A percentile compares a stretch with the other conserved stretches of the same genome.
phyloP scores from a whole-genome alignment of 495 filamentous ascomycete species.

The Trichoderma parareesei region DNA sequence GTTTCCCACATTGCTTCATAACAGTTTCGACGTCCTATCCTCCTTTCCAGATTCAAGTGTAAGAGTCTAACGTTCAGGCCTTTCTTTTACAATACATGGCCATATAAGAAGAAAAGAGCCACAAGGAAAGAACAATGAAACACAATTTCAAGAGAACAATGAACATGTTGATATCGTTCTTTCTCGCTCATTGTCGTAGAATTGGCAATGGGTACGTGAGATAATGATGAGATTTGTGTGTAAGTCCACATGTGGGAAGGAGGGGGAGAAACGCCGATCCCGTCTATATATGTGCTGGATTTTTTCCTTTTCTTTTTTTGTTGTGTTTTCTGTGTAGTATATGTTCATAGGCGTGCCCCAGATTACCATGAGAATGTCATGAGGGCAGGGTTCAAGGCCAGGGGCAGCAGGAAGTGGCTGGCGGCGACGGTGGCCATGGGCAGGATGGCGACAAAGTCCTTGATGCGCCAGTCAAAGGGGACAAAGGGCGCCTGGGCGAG shows the following conservation, averaged over 20 bases:
- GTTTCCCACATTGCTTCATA: neutral
- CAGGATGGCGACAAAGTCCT: constrained; percentile 71
- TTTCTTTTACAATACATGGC: neutral
- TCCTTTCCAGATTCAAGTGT: neutral
- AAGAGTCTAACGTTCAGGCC: too few relatives aligned
- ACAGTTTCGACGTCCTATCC: neutral
- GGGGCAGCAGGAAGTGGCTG: constrained; percentile 62
- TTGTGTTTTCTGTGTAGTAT: neutral
- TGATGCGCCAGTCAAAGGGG: constrained; percentile 60
- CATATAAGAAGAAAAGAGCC: neutral
- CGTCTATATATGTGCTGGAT: neutral
- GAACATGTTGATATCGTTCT: too few relatives aligned
- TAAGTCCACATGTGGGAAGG: too few relatives aligned
- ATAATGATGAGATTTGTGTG: too few relatives aligned
- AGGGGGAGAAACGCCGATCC: too few relatives aligned
- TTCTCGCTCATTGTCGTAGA: too few relatives aligned
- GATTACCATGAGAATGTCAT: constrained; percentile 74
- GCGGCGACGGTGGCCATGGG: constrained; percentile 66
- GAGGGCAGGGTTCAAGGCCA: constrained; percentile 67
- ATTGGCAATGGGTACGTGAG: too few relatives aligned
- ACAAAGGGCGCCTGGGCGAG: constrained; percentile 56
- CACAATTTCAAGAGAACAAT: neutral
- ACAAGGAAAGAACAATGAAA: neutral
- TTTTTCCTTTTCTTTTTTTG: neutral
- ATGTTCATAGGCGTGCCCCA: neutral